Conservation (phyloP, 2,329 filamentous ascomycete species). For the Fusarium papillatum region DNA sequence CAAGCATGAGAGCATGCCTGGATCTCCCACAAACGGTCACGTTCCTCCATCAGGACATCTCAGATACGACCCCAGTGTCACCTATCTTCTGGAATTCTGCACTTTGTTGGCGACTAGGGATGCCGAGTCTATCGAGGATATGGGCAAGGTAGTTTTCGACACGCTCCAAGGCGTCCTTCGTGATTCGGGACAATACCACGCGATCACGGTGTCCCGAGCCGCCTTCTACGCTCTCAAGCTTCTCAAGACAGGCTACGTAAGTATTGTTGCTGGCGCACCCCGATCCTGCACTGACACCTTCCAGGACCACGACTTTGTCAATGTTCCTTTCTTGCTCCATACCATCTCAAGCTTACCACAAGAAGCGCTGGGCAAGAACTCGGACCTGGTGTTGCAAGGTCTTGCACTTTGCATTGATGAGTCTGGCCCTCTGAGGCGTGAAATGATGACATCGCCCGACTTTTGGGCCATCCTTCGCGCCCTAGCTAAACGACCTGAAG, state of each 20-base stretch:
- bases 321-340: conserved; percentile 92
- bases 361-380: conserved; percentile 81
- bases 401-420: conserved; percentile 84
- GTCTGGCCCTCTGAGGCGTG: conserved; percentile 83
- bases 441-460: conserved; percentile 96
- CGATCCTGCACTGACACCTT: conserved; percentile 34
- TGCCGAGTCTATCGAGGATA: conserved; percentile 75
- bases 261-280: conserved; percentile 48
- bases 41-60: conserved; percentile 55
- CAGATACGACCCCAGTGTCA: conserved; percentile 86
- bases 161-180: conserved; percentile 86
- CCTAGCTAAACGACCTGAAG: conserved; percentile 77
- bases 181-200: conserved; percentile 83
- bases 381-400: conserved; percentile 82
- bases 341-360: conserved; percentile 90
- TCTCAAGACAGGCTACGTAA: conserved; percentile 86
- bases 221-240: conserved; percentile 90
- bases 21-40: conserved; percentile 69
- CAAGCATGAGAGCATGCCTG: conserved; percentile 83
- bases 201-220: conserved; percentile 85
- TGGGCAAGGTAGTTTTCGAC: conserved; percentile 86
- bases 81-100: conserved; percentile 93
- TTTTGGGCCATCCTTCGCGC: conserved; percentile 94
- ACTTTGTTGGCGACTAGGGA: conserved; percentile 87
- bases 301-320: conserved; percentile 90